Conservation (phyloP, 2,329 filamentous ascomycete species). For the Fusarium armeniacum region DNA sequence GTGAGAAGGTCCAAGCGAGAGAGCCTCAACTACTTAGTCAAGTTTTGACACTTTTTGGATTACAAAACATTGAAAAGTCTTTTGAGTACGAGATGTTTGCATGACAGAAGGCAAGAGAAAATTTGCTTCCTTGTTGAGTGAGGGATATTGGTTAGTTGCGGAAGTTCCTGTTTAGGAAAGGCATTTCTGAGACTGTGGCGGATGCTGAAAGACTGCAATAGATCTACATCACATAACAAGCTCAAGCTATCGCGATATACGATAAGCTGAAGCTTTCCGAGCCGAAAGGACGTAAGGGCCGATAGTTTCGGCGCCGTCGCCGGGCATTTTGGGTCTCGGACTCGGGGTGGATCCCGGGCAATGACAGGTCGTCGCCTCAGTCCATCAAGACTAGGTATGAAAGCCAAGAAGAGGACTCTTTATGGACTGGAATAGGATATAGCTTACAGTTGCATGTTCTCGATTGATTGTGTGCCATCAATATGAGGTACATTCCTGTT, state of each 20-base stretch:
- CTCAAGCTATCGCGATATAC: not conserved
- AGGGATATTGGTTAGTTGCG: not conserved
- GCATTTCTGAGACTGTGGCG: not conserved
- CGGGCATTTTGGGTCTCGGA: conserved; percentile 7
- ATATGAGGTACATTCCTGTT: too few relatives aligned
- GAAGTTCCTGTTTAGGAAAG: conserved; percentile 24
- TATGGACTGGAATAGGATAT: not conserved
- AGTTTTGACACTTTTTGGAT: not conserved
- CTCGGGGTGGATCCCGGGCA: conserved; percentile 15
- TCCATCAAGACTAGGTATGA: too few relatives aligned
- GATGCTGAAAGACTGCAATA: not conserved
- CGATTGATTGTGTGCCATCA: not conserved
- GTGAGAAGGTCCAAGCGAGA: conserved; percentile 42
- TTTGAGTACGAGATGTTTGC: conserved; percentile 2
- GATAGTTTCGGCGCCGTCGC: conserved; percentile 1
- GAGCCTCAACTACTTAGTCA: conserved; percentile 32
- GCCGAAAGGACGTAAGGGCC: not conserved
- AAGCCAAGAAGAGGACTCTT: not conserved
- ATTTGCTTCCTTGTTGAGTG: not conserved
- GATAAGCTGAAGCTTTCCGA: not conserved
- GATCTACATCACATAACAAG: not conserved
- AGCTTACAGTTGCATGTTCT: not conserved
- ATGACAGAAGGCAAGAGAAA: not conserved
- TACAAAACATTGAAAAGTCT: not conserved
- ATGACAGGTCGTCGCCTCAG: too few relatives aligned